A percentile compares a stretch with the other conserved stretches of the same genome.
These are phyloP conservation scores for Dipteronia sinensis DNA, from an alignment of 345 rosid genomes.

Conservation along the genomic window DNA sequence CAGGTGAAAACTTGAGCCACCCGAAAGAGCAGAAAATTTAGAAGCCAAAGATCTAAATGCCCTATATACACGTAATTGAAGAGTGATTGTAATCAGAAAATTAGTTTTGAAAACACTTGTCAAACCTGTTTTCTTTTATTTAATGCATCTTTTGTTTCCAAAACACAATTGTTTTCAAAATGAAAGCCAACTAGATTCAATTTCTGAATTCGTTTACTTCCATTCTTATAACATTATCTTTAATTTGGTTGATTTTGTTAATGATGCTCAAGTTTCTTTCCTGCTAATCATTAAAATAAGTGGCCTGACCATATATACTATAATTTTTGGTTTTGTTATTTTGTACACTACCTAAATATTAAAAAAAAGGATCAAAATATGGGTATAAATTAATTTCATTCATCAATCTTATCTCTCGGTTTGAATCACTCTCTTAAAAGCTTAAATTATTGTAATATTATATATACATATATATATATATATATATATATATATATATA, in stretches of 20 bases:
- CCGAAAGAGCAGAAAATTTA: too few species aligned
- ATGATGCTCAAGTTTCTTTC: neutral
- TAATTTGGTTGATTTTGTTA: too few species aligned
- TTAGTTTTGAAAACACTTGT: neutral
- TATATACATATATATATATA: too few species aligned
- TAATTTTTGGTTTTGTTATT: neutral
- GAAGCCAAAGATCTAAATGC: too few species aligned
- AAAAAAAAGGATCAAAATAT: neutral
- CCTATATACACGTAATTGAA: too few species aligned
- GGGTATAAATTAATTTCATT: neutral
- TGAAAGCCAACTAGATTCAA: neutral
- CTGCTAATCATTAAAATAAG: neutral
- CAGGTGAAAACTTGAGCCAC: too few species aligned
- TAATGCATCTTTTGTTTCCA: neutral
- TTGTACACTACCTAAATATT: neutral
- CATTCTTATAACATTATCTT: neutral
- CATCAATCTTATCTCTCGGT: too few species aligned
- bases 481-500: too few species aligned
- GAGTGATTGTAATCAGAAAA: neutral
- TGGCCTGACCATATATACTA: neutral
- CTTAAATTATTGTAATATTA: too few species aligned
- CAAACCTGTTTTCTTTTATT: neutral
- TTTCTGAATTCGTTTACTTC: neutral
- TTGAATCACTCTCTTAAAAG: too few species aligned
- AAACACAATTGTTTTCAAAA: neutral